phyloP scores from a whole-genome alignment of 805 yeast species.

The Brettanomyces bruxellensis region DNA sequence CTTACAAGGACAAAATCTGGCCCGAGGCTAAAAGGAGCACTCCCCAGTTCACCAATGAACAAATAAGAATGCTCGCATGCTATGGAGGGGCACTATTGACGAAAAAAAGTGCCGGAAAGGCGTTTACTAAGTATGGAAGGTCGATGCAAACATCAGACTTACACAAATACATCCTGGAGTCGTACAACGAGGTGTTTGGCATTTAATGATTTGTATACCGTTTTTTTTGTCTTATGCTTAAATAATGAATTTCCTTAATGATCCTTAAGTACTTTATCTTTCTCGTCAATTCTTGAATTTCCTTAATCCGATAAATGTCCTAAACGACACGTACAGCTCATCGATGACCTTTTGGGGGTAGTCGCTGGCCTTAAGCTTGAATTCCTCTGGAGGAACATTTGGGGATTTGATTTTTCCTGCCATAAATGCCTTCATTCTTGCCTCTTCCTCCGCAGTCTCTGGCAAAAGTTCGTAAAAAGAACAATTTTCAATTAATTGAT shows the following conservation, averaged over 20 bases:
- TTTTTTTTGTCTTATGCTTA: not conserved
- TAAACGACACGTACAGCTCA: conserved; percentile 51
- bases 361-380: conserved; percentile 22
- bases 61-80: conserved; percentile 42
- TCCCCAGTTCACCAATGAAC: conserved; percentile 22
- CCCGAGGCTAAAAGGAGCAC: conserved; percentile 27
- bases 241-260: not conserved
- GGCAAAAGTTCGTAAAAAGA: conserved; percentile 72
- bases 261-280: not conserved
- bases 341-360: conserved; percentile 40
- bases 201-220: not conserved
- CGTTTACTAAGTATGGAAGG: conserved; percentile 58
- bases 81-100: conserved; percentile 67
- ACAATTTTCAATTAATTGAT: conserved; percentile 43
- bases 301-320: conserved; percentile 57
- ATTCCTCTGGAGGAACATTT: conserved; percentile 21
- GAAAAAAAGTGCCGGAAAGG: conserved; percentile 52
- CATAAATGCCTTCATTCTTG: conserved; percentile 39
- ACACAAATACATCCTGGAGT: conserved; percentile 56
- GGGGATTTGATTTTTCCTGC: conserved; percentile 39
- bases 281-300: conserved; percentile 34
- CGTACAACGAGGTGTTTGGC: conserved; percentile 32
- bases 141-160: conserved; percentile 82
- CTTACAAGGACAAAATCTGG: conserved; percentile 56
- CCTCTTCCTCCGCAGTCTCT: conserved; percentile 48